These are phyloP conservation scores for Spencermartinsiella ligniputridi DNA, from an alignment of 1,139 yeast genomes.

Conservation along the genomic window DNA sequence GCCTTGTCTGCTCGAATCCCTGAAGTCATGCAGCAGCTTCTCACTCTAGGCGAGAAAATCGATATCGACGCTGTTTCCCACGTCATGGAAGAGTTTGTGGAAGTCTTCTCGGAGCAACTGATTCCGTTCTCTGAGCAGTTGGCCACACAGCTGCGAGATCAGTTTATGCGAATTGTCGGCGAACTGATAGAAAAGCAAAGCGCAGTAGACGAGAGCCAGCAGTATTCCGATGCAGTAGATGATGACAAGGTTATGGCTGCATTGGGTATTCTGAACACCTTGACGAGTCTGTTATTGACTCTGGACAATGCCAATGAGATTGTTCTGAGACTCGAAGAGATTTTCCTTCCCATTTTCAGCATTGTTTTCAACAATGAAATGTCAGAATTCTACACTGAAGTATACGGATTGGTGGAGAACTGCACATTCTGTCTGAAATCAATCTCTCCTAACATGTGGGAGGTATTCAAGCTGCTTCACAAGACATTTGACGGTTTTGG, in stretches of 20 bases:
- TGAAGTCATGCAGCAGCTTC: slow-evolving; percentile 75
- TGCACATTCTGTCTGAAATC: slow-evolving; percentile 69
- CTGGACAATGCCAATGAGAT: slow-evolving; percentile 77
- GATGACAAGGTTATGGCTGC: slow-evolving; percentile 87
- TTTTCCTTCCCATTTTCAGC: slow-evolving; percentile 68
- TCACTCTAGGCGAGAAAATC: slow-evolving; percentile 71
- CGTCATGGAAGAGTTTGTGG: slow-evolving; percentile 96
- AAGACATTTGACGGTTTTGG: slow-evolving; percentile 48
- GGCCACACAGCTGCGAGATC: slow-evolving; percentile 74
- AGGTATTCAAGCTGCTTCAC: slow-evolving; percentile 53
- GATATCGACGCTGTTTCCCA: slow-evolving; percentile 85
- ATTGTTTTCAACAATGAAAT: slow-evolving; percentile 59
- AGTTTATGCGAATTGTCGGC: slow-evolving; percentile 65
- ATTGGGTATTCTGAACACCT: slow-evolving; percentile 77
- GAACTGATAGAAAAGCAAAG: slow-evolving; percentile 54
- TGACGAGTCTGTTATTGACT: slow-evolving; percentile 80
- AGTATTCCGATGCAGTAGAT: slow-evolving; percentile 36
- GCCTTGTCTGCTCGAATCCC: slow-evolving; percentile 66
- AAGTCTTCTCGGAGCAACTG: slow-evolving; percentile 76
- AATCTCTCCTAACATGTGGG: slow-evolving; percentile 78
- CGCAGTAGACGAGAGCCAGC: slow-evolving; percentile 34
- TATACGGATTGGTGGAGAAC: slow-evolving; percentile 80
- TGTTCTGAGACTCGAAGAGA: slow-evolving; percentile 63
- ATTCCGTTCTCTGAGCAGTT: slow-evolving; percentile 92
- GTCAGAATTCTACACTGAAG: slow-evolving; percentile 79